Base-by-base conservation (phyloP, 75 land plant species). In the Selaginella tamariscina region DNA sequence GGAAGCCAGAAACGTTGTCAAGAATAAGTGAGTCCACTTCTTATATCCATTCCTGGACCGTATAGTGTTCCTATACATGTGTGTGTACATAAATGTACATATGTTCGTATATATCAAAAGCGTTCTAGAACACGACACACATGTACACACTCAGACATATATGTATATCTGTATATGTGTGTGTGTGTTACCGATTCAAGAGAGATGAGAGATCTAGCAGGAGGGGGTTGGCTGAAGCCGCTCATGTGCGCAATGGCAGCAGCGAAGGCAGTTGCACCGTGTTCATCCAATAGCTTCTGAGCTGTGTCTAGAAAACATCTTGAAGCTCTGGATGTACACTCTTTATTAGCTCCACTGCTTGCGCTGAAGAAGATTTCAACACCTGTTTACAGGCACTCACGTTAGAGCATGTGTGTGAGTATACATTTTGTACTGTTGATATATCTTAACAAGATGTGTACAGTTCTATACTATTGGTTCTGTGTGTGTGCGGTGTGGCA, bases 221-320 rank as follows among this genome's bases (percentile, higher is more conserved):
- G n/a, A n/a, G 26, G 62, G 2, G 62, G 26, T n/a, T 59, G 62
- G 62, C 62, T 59, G 26, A 23, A 59, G 23, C 62, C 62, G 21
- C 62, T 59, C 62, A 59, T 59, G n/a, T 59, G 62, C 2, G 62
- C 62, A 59, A 59, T 59, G 9, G 62, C 62, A n/a, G 62, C 62
- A 9, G 62, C 62, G 21, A 59, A 59, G 9, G 62, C 62, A 8
- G 24, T 5, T 23, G 24, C 23, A 8, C 62, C 26, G 8, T 59
- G 62, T n/a, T 59, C 27, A 5, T 23, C 26, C 62, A 59, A 26
- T 5, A 59, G 62, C 26, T 59, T 59, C 26, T 27, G n/a, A 5
- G 62, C 62, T 5, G 26, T 27, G 26, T 8, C 27, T 5, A 26
- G 24, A 59, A 59, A n/a, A 59, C 26, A 9, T 59, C 18, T 23